Percentiles rank a stretch among this genome's conserved stretches.
These are phyloP conservation scores for Fraxinus xanthoxyloides DNA, from an alignment of 305 asterid species.

Conservation along the genomic window DNA sequence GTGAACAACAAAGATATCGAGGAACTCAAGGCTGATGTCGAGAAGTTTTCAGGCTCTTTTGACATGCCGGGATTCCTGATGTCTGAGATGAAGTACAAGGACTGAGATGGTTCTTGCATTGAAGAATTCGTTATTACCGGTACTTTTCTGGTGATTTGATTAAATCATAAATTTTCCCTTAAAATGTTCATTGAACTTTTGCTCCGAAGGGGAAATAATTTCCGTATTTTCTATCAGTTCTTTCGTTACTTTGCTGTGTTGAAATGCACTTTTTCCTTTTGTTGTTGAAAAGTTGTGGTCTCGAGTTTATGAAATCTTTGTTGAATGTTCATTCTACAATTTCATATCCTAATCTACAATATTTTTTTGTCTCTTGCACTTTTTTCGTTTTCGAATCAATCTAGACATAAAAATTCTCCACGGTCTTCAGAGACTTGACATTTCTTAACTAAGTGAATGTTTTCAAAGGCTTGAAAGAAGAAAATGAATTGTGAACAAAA, in stretches of 20 bases:
- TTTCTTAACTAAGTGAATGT: background rate
- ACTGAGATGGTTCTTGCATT: constrained; percentile 25
- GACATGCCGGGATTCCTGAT: constrained; percentile 93
- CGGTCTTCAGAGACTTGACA: background rate
- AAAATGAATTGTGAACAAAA: background rate
- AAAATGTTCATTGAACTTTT: background rate
- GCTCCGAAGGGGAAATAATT: background rate
- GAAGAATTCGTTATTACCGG: background rate
- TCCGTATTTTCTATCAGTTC: background rate
- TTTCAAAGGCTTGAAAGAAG: background rate
- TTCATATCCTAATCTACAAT: background rate
- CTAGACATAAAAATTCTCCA: background rate
- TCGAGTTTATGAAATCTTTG: background rate
- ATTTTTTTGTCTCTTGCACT: too few species aligned
- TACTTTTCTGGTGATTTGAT: background rate
- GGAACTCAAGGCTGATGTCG: constrained; percentile 79
- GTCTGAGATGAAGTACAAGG: constrained; percentile 87
- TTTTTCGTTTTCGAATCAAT: background rate
- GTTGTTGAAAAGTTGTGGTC: background rate
- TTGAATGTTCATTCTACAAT: background rate
- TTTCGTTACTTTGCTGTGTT: background rate
- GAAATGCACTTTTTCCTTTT: background rate
- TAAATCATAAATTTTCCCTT: background rate
- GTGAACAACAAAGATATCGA: constrained; percentile 78
- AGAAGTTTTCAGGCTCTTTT: constrained; percentile 65